Conservation (phyloP, 441 rosid genomes). For the Bocquillonia castaneifolia region DNA sequence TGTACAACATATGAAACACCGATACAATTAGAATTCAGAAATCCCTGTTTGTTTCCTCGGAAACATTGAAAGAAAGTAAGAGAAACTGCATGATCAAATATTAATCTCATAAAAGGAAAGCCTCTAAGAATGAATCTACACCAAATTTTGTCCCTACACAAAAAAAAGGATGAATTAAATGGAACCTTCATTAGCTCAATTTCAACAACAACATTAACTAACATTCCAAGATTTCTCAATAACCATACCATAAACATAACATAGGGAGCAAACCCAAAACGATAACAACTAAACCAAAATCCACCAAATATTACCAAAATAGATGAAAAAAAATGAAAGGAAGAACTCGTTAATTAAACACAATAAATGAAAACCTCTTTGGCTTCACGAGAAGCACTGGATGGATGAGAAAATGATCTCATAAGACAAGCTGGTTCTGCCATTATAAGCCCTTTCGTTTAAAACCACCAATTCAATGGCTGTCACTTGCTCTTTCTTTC, state of each 20-base stretch:
- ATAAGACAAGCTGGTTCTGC: slow-evolving; percentile 62
- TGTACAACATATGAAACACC: neutral
- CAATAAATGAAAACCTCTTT: slow-evolving; percentile 39
- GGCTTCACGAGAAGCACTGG: slow-evolving; percentile 45
- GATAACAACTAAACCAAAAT: slow-evolving; percentile 3
- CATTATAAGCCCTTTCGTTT: slow-evolving; percentile 29
- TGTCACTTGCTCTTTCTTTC: neutral
- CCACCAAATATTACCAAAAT: neutral
- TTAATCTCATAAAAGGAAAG: neutral
- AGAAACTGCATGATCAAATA: slow-evolving; percentile 12
- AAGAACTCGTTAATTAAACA: neutral
- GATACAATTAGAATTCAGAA: neutral
- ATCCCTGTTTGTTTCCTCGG: neutral
- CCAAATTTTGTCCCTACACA: neutral
- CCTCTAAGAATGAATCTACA: neutral
- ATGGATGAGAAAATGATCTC: slow-evolving; percentile 86
- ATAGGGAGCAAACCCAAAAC: no score
- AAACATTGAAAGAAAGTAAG: neutral
- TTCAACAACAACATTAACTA: neutral
- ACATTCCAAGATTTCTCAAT: slow-evolving; percentile 4
- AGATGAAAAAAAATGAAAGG: no score
- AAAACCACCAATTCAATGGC: neutral
- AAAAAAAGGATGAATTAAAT: neutral
- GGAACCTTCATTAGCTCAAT: neutral
- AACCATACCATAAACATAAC: slow-evolving; percentile 14